phyloP scores from a whole-genome alignment of 2,329 filamentous ascomycete species.

The Zasmidium citrigriseum region DNA sequence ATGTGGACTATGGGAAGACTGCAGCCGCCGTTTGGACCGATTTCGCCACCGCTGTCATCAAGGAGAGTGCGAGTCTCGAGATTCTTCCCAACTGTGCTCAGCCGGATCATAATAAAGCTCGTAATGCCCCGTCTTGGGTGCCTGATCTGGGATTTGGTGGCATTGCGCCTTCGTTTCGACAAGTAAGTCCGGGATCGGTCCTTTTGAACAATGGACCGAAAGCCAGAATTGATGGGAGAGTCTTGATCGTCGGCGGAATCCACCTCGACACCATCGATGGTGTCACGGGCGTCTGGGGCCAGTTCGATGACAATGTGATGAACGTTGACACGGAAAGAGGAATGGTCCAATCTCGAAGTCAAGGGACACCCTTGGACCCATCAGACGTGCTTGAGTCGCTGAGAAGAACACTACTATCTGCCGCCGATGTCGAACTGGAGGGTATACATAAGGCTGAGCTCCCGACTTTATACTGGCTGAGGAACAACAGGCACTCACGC shows the following conservation, averaged over 20 bases:
- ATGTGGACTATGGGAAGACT: not conserved
- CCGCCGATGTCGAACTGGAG: too few species aligned
- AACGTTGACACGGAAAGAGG: not conserved
- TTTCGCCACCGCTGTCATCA: not conserved
- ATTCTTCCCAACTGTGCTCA: not conserved
- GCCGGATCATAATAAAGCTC: not conserved
- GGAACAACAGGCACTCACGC: not conserved
- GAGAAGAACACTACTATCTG: not conserved
- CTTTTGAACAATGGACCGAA: too few species aligned
- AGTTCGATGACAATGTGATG: not conserved
- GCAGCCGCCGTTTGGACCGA: not conserved
- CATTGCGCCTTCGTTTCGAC: not conserved
- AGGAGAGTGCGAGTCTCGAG: not conserved
- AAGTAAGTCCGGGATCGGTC: too few species aligned
- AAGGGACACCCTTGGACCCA: not conserved
- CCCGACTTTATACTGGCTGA: not conserved
- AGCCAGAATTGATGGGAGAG: too few species aligned
- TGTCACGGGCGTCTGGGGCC: not conserved
- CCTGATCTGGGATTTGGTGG: not conserved
- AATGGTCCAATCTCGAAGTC: not conserved
- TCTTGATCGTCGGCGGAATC: not conserved
- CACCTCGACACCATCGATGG: not conserved
- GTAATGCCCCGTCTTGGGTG: not conserved
- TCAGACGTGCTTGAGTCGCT: not conserved
- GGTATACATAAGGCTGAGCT: not conserved